Evolutionary conservation across 163 green algal genomes (phyloP), one percentile per base, ranked within the genome.

Genomic region (Volvox carteri): DNA sequence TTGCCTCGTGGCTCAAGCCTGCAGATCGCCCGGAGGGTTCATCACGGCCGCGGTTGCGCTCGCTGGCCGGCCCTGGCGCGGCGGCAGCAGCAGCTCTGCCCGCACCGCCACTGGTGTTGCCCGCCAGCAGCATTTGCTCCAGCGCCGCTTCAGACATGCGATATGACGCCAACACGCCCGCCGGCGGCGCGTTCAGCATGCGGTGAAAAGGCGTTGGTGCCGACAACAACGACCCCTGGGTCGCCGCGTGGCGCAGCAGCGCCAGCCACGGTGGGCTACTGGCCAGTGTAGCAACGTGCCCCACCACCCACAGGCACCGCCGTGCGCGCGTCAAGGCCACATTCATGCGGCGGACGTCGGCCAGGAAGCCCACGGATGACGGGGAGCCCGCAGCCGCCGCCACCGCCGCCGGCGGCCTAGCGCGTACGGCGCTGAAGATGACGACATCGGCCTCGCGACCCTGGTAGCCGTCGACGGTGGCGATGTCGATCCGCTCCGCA

Each of bases 391-490:
- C 21, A 1, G 28, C n/a, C n/a, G n/a, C n/a, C n/a, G n/a, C n/a
- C n/a, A n/a, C 44, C 14, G 42, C 60, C 16, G 41, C 25, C 65
- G 81, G 50, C 33, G 65, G 35, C 77, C 48, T 70, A 46, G 85
- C 86, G 35, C 86, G 76, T 14, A 90, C 86, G 50, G 76, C 52
- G 25, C 37, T 75, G 77, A 90, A 90, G 62, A 90, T 90, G 65
- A 90, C 86, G 0, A 90, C 65, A 37, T 90, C 86, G 0, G 86
- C 86, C 50, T 90, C 86, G 2, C 86, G 46, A 35, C 86, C 86
- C 76, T 98, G 80, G 91, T 93, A 96, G 30, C 90, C 90, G 52
- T 95, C 93, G 33, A 95, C 88, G 0, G 93, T 96, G 39, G 74
- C 89, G 84, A 97, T 93, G 16, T 95, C 91, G 0, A 96, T 75